Base-by-base conservation (phyloP, 805 yeast species). In the Zygosaccharomyces pseudorouxii region DNA sequence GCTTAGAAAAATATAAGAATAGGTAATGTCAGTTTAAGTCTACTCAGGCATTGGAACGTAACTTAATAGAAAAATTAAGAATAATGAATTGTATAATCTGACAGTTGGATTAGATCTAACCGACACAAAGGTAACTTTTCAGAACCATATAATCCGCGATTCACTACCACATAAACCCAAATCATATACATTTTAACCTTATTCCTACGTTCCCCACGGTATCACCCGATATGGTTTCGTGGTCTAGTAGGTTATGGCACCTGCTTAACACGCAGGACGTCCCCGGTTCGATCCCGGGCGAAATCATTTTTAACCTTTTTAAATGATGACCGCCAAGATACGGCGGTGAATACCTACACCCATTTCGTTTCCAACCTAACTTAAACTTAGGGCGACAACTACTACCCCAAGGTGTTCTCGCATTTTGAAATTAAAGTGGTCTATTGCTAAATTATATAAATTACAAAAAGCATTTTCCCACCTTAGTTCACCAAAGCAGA, bases 231-330 rank as follows among this genome's bases (percentile, higher is more conserved):
- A 51, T 71, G 93, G 93, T 82, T 83, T 82, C 84, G 89, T 89
- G 97, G 97, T 89, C 96, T 89, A 89, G 96, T 89, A 75, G 97
- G 97, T 89, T 82, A 90, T 90, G 97, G 96, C 97, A 87, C 87
- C 93, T 89, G 97, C 97, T 88, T 89, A 89, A 90, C 97, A 90
- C 97, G 97, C 96, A 89, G 93, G 87, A 87, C 89, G 97, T 90
- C 97, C 97, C 97, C 97, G 89, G 98, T 92, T 92, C 97, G 97
- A 92, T 89, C 97, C 97, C 90, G 97, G 97, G 97, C 89, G 85
- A 83, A 88, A 85, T 89, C 97, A 89, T 59, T 66, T 67, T 66
- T 74, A 4, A 22, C 23, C 23, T 22, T 22, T 22, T 22, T 22
- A 22, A 22, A 3, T 22, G 23, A 3, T 22, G 23, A 22, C 23